These are phyloP conservation scores for Carex scoparia DNA, from an alignment of 176 grass and related monocot genomes.

Conservation along the genomic window DNA sequence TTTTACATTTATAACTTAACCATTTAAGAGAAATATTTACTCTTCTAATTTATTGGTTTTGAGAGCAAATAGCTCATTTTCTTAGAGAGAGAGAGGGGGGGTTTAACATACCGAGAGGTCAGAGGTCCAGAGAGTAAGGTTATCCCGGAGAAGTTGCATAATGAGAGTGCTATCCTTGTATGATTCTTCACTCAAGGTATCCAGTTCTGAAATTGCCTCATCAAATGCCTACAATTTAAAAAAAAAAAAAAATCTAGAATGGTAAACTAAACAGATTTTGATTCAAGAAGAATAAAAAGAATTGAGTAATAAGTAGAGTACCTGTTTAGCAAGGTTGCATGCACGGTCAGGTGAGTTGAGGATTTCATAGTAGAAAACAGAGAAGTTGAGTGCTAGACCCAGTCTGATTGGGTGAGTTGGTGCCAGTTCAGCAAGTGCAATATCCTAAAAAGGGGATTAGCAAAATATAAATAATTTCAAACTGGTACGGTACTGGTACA, in stretches of 20 bases:
- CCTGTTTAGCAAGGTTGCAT: slow-evolving; percentile 75
- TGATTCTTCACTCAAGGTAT: slow-evolving; percentile 35
- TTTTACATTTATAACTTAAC: too few relatives aligned
- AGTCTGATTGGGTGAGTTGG: slow-evolving; percentile 70
- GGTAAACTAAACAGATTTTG: too few relatives aligned
- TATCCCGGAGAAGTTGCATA: slow-evolving; percentile 47
- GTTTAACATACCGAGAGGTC: slow-evolving; percentile 13
- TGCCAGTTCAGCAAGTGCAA: slow-evolving; percentile 67
- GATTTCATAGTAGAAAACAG: slow-evolving; percentile 86
- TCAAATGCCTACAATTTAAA: slow-evolving; percentile 31
- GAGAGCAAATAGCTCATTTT: background rate
- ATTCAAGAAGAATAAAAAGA: background rate
- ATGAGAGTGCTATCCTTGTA: slow-evolving; percentile 47
- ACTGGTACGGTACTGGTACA: background rate
- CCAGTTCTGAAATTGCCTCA: slow-evolving; percentile 36
- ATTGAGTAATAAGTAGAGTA: background rate
- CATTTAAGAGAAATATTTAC: too few relatives aligned
- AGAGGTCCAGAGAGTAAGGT: slow-evolving; percentile 42
- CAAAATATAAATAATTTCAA: background rate
- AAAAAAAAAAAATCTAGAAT: background rate
- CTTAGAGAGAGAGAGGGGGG: background rate
- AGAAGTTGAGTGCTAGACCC: slow-evolving; percentile 76
- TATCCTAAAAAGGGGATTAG: slow-evolving; percentile 41
- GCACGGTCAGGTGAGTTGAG: slow-evolving; percentile 81
- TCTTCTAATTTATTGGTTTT: too few relatives aligned